Conservation (phyloP, 192 early-diverging fungal species). For the Coemansia sp. region DNA sequence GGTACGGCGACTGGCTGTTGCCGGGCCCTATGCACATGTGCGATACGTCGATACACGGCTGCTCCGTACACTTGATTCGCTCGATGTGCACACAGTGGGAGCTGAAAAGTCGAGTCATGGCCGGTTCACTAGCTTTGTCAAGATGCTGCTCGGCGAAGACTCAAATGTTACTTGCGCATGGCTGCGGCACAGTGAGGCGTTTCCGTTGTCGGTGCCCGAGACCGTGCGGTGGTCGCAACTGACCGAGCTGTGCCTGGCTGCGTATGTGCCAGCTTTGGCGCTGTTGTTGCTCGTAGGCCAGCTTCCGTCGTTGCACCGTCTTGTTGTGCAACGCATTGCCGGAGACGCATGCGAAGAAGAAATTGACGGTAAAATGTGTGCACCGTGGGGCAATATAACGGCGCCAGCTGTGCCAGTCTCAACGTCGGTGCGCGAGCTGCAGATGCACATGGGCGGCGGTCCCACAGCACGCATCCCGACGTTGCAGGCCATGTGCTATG, state of each 20-base stretch:
- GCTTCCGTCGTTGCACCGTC: constrained; percentile 13
- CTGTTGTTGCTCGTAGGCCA: constrained; percentile 23
- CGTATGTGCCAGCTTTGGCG: constrained; percentile 22
- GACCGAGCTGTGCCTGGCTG: constrained; percentile 27
- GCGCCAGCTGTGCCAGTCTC: constrained; percentile 7
- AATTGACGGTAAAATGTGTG: not conserved
- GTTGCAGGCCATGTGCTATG: constrained; percentile 34
- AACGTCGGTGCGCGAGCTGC: constrained; percentile 7
- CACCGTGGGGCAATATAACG: constrained; percentile 6
- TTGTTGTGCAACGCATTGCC: constrained; percentile 35
- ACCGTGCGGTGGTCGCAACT: constrained; percentile 20
- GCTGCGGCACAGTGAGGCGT: constrained; percentile 29
- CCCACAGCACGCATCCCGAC: constrained; percentile 9
- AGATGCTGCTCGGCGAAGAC: constrained; percentile 12
- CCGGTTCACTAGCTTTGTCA: constrained; percentile 21
- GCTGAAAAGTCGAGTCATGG: constrained; percentile 10
- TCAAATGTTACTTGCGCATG: constrained; percentile 23
- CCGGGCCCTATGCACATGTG: constrained; percentile 34
- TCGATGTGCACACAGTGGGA: constrained; percentile 29
- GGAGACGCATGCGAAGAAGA: constrained; percentile 16
- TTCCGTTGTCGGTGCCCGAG: constrained; percentile 34
- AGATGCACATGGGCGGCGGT: constrained; percentile 37
- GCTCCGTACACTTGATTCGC: constrained; percentile 3
- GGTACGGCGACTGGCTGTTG: constrained; percentile 16
- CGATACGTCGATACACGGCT: constrained; percentile 22